Evolutionary conservation across 1,284 basidiomycete species (phyloP).

Genomic region (Vanrija humicola): DNA sequence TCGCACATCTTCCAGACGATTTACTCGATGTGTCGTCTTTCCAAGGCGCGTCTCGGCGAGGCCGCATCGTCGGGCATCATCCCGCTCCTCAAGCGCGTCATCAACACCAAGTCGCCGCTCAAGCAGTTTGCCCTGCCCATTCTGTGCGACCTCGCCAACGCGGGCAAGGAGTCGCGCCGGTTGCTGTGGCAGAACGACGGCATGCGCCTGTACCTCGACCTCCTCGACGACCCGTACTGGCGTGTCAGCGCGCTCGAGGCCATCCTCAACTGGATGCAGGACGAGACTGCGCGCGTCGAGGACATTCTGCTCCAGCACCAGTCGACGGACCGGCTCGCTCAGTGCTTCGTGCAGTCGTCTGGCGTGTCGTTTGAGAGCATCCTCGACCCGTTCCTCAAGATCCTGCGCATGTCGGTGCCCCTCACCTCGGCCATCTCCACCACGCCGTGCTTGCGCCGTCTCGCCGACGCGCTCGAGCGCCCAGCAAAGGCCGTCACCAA

Average conservation of each 20-base stretch:
- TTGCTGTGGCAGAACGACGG: slow-evolving; percentile 86
- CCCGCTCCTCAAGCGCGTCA: slow-evolving; percentile 80
- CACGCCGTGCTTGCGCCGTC: slow-evolving; percentile 79
- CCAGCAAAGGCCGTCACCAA: slow-evolving; percentile 77
- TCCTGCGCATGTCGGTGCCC: slow-evolving; percentile 71
- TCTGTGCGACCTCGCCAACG: slow-evolving; percentile 88
- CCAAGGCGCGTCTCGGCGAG: slow-evolving; percentile 91
- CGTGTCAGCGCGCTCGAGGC: slow-evolving; percentile 89
- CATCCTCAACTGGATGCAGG: slow-evolving; percentile 87
- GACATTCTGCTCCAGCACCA: slow-evolving; percentile 71
- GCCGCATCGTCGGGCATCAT: slow-evolving; percentile 93
- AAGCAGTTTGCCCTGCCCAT: slow-evolving; percentile 97
- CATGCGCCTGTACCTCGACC: slow-evolving; percentile 70
- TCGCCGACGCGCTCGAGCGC: slow-evolving; percentile 75
- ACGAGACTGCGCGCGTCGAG: slow-evolving; percentile 89
- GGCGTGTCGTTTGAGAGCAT: slow-evolving; percentile 92
- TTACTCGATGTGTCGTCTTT: slow-evolving; percentile 89
- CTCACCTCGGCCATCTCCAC: slow-evolving; percentile 69
- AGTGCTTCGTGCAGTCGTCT: slow-evolving; percentile 81
- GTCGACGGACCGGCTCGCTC: slow-evolving; percentile 68
- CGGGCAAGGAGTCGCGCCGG: slow-evolving; percentile 83
- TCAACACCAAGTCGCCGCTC: slow-evolving; percentile 79
- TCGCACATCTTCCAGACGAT: slow-evolving; percentile 80
- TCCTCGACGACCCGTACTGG: slow-evolving; percentile 92
- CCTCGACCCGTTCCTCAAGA: slow-evolving; percentile 84